A percentile compares a stretch with the other conserved stretches of the same genome.
Conservation (phyloP, 2,329 filamentous ascomycete species). For the Coniochaeta prunicola region DNA sequence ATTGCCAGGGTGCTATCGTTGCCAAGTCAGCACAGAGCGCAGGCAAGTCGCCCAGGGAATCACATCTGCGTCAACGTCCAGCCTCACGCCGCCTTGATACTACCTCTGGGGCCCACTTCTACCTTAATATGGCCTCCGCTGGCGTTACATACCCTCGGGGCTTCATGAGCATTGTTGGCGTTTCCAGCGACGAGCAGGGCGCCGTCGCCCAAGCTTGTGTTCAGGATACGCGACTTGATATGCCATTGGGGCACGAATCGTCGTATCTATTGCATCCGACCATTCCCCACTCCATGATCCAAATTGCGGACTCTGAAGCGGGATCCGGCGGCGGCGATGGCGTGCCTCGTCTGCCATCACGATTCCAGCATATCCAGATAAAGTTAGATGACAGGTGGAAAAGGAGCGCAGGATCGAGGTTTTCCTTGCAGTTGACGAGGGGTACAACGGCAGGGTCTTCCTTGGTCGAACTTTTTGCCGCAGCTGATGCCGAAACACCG, state of each 20-base stretch:
- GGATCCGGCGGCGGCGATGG: background rate
- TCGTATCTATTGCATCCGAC: background rate
- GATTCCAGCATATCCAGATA: background rate
- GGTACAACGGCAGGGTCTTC: background rate
- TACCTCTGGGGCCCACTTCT: background rate
- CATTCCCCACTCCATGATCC: background rate
- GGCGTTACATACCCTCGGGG: background rate
- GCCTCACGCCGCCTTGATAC: conserved; percentile 4
- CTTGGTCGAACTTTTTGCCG: background rate
- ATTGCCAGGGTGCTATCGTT: conserved; percentile 5
- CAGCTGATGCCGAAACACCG: background rate
- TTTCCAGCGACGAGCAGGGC: background rate
- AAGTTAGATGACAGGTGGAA: background rate
- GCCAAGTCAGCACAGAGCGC: conserved; percentile 7
- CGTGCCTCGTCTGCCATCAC: background rate
- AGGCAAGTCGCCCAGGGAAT: conserved; percentile 20
- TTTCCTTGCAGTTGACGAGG: background rate
- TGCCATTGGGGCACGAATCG: background rate
- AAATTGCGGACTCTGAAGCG: background rate
- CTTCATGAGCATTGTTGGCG: background rate
- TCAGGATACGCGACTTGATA: conserved; percentile 1
- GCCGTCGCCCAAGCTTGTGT: background rate
- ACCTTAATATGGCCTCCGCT: background rate
- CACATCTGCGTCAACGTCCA: conserved; percentile 8
- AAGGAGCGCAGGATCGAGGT: background rate